Evolutionary conservation across 2,329 filamentous ascomycete genomes (phyloP).

Genomic region (Penicillium glabrum): DNA sequence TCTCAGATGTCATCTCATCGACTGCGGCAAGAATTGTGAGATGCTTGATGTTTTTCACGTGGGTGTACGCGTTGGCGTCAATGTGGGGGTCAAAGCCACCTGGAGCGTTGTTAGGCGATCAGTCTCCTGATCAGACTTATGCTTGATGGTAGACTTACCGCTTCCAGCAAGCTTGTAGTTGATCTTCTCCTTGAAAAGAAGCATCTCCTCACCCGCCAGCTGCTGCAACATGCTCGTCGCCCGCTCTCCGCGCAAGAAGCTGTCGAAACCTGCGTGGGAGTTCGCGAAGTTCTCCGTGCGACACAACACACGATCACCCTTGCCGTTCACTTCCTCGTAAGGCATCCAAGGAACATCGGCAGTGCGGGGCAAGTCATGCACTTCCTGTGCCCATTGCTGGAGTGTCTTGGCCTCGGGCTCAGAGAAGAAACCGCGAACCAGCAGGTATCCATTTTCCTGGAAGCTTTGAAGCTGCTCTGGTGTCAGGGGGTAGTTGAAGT

Average conservation of each 20-base stretch:
- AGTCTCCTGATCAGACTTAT: not conserved
- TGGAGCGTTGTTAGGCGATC: constrained; percentile 3
- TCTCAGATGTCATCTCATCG: constrained; percentile 35
- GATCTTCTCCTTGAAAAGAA: constrained; percentile 48
- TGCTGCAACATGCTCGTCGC: constrained; percentile 32
- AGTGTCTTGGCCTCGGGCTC: constrained; percentile 17
- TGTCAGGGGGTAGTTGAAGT: constrained; percentile 18
- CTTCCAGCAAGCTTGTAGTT: constrained; percentile 46
- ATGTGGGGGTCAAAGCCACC: constrained; percentile 43
- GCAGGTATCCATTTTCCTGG: constrained; percentile 30
- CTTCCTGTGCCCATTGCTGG: constrained; percentile 36
- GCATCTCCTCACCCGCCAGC: constrained; percentile 39
- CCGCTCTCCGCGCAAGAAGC: constrained; percentile 36
- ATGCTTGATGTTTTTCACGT: constrained; percentile 44
- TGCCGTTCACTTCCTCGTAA: constrained; percentile 35
- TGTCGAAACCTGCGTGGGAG: constrained; percentile 33
- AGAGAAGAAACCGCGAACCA: constrained; percentile 26
- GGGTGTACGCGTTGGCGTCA: constrained; percentile 44
- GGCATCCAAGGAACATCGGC: constrained; percentile 33
- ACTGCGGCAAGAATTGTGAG: constrained; percentile 43
- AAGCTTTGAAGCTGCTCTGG: constrained; percentile 27
- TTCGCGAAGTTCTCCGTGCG: constrained; percentile 38
- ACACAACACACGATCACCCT: constrained; percentile 32
- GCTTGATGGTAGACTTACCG: constrained; percentile 18
- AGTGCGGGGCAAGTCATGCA: constrained; percentile 35